Evolutionary conservation across 139 green algal genomes (phyloP), one percentile per base, ranked within the genome.

Genomic region (Tetratostichococcus sp.): DNA sequence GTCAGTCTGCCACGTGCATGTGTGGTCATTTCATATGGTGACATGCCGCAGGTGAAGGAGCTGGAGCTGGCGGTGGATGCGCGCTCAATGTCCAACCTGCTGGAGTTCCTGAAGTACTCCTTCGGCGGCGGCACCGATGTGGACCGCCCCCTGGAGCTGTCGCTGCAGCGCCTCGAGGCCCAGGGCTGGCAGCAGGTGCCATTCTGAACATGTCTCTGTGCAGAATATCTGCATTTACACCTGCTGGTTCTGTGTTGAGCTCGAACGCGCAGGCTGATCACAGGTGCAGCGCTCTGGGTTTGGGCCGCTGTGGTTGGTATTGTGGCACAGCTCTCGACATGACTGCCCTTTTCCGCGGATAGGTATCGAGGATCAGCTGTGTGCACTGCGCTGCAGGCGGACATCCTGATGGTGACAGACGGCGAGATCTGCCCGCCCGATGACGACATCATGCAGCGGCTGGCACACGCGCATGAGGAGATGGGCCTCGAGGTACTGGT

Each of bases 351-450:
- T n/a, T n/a, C n/a, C n/a, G n/a, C n/a, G n/a, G n/a, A n/a, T n/a
- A n/a, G n/a, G n/a, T n/a, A n/a, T n/a, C n/a, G n/a, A n/a, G n/a
- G n/a, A n/a, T n/a, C n/a, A n/a, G n/a, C n/a, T n/a, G n/a, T n/a
- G n/a, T n/a, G n/a, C n/a, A 28, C 11, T 26, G 50, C 2, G 14
- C 17, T 42, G 21, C 85, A 94, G 84, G 93, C 93, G 0, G 93
- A 97, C 75, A 96, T 97, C 30, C 74, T 97, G 65, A 95, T 96
- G 86, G 93, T 98, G 3, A 98, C 93, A 0, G 93, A 97, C 69
- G 93, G 92, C 0, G 92, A 98, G 82, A 95, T 98, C 69, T 79
- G 86, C 0, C 73, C 76, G 22, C 92, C 92, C 0, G 81, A 80
- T 25, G 74, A 90, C 0, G 65, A 75, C 11, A 80, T 96, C 30